phyloP scores from a whole-genome alignment of 352 stramenopile species.

The Phytophthora niederhauseri region DNA sequence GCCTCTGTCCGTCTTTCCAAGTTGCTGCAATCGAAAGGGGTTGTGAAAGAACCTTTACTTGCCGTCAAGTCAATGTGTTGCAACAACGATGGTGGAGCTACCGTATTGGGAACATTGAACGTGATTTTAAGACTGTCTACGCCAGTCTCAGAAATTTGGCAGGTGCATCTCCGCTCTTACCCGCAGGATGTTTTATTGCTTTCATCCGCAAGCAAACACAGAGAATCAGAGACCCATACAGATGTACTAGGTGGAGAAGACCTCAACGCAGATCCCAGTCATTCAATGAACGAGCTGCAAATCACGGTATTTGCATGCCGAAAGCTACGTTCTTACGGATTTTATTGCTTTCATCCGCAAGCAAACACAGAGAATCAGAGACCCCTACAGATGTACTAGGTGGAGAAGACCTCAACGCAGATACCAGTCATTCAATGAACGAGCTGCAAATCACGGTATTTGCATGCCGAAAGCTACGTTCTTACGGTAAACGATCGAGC shows the following conservation, averaged over 20 bases:
- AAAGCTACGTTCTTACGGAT: slow-evolving; percentile 55
- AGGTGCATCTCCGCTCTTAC: slow-evolving; percentile 89
- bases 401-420: slow-evolving; percentile 27
- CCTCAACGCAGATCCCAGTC: slow-evolving; percentile 22
- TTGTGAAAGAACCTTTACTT: slow-evolving; percentile 67
- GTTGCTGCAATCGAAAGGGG: slow-evolving; percentile 78
- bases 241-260: slow-evolving; percentile 31
- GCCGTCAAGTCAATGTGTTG: slow-evolving; percentile 46
- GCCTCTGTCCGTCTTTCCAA: slow-evolving; percentile 65
- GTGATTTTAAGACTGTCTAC: slow-evolving; percentile 88
- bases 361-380: slow-evolving; percentile 8
- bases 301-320: slow-evolving; percentile 72
- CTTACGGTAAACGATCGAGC: slow-evolving; percentile 48
- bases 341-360: slow-evolving; percentile 45
- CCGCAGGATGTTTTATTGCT: slow-evolving; percentile 83
- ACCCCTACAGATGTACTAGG: slow-evolving; percentile 19
- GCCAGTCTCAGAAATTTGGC: slow-evolving; percentile 92
- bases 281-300: slow-evolving; percentile 64
- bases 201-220: slow-evolving; percentile 24
- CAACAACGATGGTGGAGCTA: slow-evolving; percentile 28
- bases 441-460: slow-evolving; percentile 76
- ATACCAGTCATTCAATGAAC: slow-evolving; percentile 41
- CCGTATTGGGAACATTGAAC: slow-evolving; percentile 72
- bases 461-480: slow-evolving; percentile 60
- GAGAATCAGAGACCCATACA: not conserved